Base-by-base conservation (phyloP, 331 rosid species). In the Rosa hybrid region DNA sequence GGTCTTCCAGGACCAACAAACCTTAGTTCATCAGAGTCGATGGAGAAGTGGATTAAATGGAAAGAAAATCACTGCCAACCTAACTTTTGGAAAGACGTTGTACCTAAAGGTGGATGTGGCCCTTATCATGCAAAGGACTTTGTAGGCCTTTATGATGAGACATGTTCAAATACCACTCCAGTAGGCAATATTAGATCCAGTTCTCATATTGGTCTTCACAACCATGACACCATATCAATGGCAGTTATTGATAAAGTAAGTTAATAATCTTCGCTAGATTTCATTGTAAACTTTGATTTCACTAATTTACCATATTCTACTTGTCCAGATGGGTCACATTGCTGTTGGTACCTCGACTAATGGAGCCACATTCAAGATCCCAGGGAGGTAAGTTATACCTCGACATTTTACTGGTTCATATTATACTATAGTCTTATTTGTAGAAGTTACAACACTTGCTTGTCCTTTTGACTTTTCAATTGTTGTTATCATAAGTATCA, bases 341-440 rank as follows among this genome's bases (percentile, higher is more conserved):
- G 99, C 94, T 42, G 99, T 91, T 74, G 99, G 98, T 71, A 95
- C 99, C 45, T 95, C 96, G 56, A 95, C 99, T 68, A 91, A 95
- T 83, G 99, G 99, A 46, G 98, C 98, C 75, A 91, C 94, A 63
- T 95, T 89, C 88, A 93, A 95, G 89, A 90, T 95, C 78, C 99
- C 99, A 42, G 99, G 99, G 79, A 93, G 99, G 99, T 93, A 68
- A 76, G 71, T 89, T 85, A 48, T 39, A 20, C 14, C 67, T 45
- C 68, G 27, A 67, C 54, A 65, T 51, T 63, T 53, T 20, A 72
- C 70, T 74, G 14, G 9, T 73, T 6, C 30, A 57, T 56, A 20
- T 6, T 49, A 30, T 54, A n/a, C 6, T 56, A n/a, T 20, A 14
- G 7, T 72, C 25, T 57, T 76, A 6, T 49, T 34, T 8, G 18